Conservation (phyloP, 805 yeast genomes). For the Teunomyces pallodes region DNA sequence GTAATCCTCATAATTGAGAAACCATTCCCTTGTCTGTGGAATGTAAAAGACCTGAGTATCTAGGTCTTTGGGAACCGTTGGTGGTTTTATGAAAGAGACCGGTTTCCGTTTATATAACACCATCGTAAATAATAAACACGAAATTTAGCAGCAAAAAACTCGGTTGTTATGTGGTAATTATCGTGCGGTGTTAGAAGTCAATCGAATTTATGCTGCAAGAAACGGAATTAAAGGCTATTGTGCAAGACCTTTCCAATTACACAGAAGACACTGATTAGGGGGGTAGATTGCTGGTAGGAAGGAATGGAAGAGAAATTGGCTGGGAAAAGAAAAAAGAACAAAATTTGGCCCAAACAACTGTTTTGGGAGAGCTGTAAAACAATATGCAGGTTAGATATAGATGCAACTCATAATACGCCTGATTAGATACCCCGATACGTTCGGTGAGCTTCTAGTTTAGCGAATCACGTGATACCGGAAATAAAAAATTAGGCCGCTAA, state of each 20-base stretch:
- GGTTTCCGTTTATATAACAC: constrained; percentile 75
- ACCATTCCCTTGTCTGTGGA: constrained; percentile 88
- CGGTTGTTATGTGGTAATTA: neutral
- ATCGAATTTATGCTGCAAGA: neutral
- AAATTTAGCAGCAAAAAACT: constrained; percentile 3
- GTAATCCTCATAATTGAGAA: constrained; percentile 71
- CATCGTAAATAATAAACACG: constrained; percentile 34
- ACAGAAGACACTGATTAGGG: neutral
- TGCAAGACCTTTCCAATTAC: neutral
- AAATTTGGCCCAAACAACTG: neutral
- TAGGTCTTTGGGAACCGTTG: constrained; percentile 53
- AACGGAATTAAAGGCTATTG: neutral
- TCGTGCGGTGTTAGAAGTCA: neutral
- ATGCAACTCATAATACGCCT: neutral
- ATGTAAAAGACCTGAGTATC: constrained; percentile 75
- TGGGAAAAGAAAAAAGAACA: neutral
- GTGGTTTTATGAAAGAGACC: constrained; percentile 57
- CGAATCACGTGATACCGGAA: neutral
- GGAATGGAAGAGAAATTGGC: constrained; percentile 1
- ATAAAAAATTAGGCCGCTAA: neutral
- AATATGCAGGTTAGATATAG: neutral
- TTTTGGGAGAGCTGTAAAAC: neutral
- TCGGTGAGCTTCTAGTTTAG: neutral
- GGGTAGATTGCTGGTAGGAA: constrained; percentile 1
- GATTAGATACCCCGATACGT: neutral